These are phyloP conservation scores for Trichoderma gracile DNA, from an alignment of 2,329 filamentous ascomycete genomes.

Conservation along the genomic window DNA sequence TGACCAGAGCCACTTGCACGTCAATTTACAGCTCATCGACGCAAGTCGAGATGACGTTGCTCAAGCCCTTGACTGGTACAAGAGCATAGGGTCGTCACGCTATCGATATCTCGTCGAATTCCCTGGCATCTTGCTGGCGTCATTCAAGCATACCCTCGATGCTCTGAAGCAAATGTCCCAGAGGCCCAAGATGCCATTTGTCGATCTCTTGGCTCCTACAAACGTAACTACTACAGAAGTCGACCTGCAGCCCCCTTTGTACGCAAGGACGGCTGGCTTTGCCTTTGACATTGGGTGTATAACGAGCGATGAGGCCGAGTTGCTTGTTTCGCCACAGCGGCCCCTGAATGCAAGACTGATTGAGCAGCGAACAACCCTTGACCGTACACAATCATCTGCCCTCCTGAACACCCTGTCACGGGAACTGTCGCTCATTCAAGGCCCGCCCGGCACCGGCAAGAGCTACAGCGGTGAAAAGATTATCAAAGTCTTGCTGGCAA, in stretches of 20 bases:
- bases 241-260: slow-evolving; percentile 50
- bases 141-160: slow-evolving; percentile 58
- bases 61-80: slow-evolving; percentile 38
- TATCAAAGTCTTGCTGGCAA: slow-evolving; percentile 55
- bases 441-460: slow-evolving; percentile 71
- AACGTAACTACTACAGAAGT: slow-evolving; percentile 28
- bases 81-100: slow-evolving; percentile 23
- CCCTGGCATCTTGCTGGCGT: slow-evolving; percentile 58
- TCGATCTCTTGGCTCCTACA: slow-evolving; percentile 46
- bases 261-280: slow-evolving; percentile 52
- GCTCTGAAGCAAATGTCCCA: slow-evolving; percentile 56
- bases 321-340: slow-evolving; percentile 31
- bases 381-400: slow-evolving; percentile 52
- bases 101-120: slow-evolving; percentile 57
- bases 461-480: slow-evolving; percentile 60
- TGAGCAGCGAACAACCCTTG: slow-evolving; percentile 47
- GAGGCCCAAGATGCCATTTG: slow-evolving; percentile 49
- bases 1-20: slow-evolving; percentile 35
- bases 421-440: slow-evolving; percentile 64
- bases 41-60: slow-evolving; percentile 29
- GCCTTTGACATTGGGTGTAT: slow-evolving; percentile 39
- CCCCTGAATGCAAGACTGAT: slow-evolving; percentile 32
- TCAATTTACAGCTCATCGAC: slow-evolving; percentile 37
- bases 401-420: slow-evolving; percentile 55
- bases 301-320: slow-evolving; percentile 13